Conservation (phyloP, 2,329 filamentous ascomycete genomes). For the Colletotrichum musicola region DNA sequence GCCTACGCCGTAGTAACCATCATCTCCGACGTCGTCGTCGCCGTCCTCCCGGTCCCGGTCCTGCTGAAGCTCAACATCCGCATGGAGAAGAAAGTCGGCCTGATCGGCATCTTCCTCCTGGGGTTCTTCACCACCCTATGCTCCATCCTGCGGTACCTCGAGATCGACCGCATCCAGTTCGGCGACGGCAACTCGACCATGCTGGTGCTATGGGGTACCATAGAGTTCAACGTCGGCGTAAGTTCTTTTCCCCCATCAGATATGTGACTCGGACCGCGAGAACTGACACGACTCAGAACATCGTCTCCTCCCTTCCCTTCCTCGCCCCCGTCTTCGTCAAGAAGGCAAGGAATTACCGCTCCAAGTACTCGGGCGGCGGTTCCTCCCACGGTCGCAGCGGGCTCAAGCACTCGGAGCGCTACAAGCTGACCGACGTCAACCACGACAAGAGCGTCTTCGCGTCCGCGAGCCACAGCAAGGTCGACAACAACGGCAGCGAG, state of each 20-base stretch:
- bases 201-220: constrained; percentile 68
- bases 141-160: constrained; percentile 64
- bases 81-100: constrained; percentile 61
- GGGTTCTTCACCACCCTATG: constrained; percentile 68
- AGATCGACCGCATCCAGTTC: constrained; percentile 62
- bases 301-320: constrained; percentile 61
- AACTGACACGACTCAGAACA: constrained; percentile 50
- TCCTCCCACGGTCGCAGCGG: constrained; percentile 43
- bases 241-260: constrained; percentile 40
- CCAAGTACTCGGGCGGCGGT: constrained; percentile 50
- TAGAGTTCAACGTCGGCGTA: constrained; percentile 70
- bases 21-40: constrained; percentile 62
- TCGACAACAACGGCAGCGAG: constrained; percentile 47
- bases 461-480: constrained; percentile 41
- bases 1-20: constrained; percentile 65
- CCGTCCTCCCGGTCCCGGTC: constrained; percentile 63
- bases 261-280: not conserved
- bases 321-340: constrained; percentile 57
- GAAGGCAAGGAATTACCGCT: constrained; percentile 57
- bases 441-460: constrained; percentile 48
- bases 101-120: constrained; percentile 64
- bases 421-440: constrained; percentile 55
- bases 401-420: constrained; percentile 47
- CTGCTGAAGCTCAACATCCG: constrained; percentile 62
- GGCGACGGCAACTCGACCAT: constrained; percentile 68